Evolutionary conservation across 2,329 filamentous ascomycete species (phyloP), one percentile per base, ranked within the genome.

Genomic region (Fusarium tricinctum): DNA sequence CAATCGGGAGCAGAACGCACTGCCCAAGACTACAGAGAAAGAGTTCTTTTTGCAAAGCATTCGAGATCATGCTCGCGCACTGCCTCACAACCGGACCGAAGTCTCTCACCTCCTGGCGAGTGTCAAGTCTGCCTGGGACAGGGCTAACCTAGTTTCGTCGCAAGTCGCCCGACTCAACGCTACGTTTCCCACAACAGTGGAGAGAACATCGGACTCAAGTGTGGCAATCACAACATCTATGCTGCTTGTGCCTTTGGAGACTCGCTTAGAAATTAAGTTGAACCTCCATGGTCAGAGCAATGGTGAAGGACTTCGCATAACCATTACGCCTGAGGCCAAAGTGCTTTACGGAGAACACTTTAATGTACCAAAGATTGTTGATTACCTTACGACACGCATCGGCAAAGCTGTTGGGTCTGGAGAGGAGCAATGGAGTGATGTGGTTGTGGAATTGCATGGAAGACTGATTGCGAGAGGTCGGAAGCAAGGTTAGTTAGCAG

Each of bases 281-380:
- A 83, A 84, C 17, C 77, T 95, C 23, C 80, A 78, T 1, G 80
- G 84, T 4, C 77, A 78, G 12, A 81, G 78, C 48, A 79, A 79
- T 1, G 79, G 80, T 1, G 81, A 82, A n/a, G 83, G 84, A 5
- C 79, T 90, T 13, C 83, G 86, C 1, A 82, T 92, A 35, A 77
- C 78, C 15, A 80, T 91, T 23, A 79, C 79, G 8, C 82, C 85
- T 2, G 81, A 80, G 22, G 91, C 89, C 0, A 83, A 82, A 52
- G 88, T 94, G 2, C 82, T 93, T 3, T 96, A 96, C 75, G 92
- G 92, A 0, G 92, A 95, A 79, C 84, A 86, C 62, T 94, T 94
- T 77, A 92, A 93, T 68, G 88, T 89, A 68, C 86, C 83, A 49
- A 94, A 92, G 78, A 90, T 96, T 82, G 82, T 81, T n/a, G 91